Conservation (phyloP, 208 protist species). For the Spironucleus salmonicida region DNA sequence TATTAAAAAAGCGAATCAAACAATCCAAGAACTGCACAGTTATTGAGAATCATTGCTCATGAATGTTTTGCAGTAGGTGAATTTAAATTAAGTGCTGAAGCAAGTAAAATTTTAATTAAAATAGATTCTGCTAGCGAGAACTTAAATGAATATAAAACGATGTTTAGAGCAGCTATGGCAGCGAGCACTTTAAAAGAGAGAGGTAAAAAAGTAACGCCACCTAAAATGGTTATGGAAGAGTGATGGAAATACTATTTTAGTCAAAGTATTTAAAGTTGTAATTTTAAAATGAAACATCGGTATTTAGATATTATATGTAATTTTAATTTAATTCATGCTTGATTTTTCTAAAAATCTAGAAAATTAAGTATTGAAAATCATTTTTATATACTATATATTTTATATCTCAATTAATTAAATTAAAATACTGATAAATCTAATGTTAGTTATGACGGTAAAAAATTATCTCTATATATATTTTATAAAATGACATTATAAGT, state of each 20-base stretch:
- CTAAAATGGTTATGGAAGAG: background rate
- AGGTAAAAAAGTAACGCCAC: background rate
- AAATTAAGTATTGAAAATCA: too few relatives aligned
- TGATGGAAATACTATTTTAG: background rate
- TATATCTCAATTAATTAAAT: too few relatives aligned
- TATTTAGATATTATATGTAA: too few relatives aligned
- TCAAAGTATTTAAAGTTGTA: too few relatives aligned
- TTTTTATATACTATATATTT: too few relatives aligned
- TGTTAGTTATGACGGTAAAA: too few relatives aligned
- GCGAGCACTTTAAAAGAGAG: background rate
- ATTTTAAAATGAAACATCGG: too few relatives aligned
- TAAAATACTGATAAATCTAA: too few relatives aligned
- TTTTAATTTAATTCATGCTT: too few relatives aligned
- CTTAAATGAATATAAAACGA: background rate
- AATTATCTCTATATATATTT: too few relatives aligned
- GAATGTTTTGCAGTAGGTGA: conserved; percentile 23
- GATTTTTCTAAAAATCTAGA: too few relatives aligned
- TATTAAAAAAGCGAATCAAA: background rate
- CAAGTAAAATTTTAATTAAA: background rate
- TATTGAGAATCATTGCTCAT: conserved; percentile 13
- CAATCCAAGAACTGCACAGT: background rate
- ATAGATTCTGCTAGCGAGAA: background rate
- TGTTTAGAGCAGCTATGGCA: background rate
- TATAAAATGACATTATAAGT: too few relatives aligned
- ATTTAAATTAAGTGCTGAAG: background rate